Percentiles rank a stretch among this genome's conserved stretches.
Conservation (phyloP, 2,329 filamentous ascomycete genomes). For the Cercospora berteroae region DNA sequence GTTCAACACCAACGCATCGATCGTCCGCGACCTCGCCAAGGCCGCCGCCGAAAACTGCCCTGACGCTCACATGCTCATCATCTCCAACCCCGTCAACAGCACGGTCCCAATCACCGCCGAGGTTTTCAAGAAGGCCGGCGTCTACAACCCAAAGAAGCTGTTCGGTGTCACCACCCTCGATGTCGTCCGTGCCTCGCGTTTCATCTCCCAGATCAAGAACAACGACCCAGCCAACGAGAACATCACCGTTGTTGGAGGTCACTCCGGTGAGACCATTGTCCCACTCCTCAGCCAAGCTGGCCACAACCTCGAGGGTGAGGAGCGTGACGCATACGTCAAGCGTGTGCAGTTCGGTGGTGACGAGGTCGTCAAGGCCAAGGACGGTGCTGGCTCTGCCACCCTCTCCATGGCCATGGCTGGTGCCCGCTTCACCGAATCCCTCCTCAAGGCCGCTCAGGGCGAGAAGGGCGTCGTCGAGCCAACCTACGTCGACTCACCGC, state of each 20-base stretch:
- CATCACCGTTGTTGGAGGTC: constrained; percentile 93
- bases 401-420: constrained; percentile 99
- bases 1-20: constrained; percentile 99
- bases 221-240: constrained; percentile 90
- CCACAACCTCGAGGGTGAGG: constrained; percentile 79
- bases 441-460: constrained; percentile 89
- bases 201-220: constrained; percentile 91
- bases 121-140: constrained; percentile 90
- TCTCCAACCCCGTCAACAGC: constrained; percentile 98
- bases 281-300: constrained; percentile 93
- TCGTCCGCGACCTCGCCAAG: constrained; percentile 97
- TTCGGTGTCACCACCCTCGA: constrained; percentile 99
- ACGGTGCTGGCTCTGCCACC: constrained; percentile 92
- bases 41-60: constrained; percentile 84
- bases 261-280: constrained; percentile 97
- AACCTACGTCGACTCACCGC: constrained; percentile 92
- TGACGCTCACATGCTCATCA: constrained; percentile 93
- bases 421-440: constrained; percentile 77
- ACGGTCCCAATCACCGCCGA: constrained; percentile 97
- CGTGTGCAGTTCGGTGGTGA: constrained; percentile 99
- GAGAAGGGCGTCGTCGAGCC: constrained; percentile 95
- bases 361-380: constrained; percentile 99
- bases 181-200: constrained; percentile 94
- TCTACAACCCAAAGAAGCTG: constrained; percentile 99
- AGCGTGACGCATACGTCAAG: constrained; percentile 74